Conservation (phyloP, 768 basidiomycete genomes). For the Tubosaeta brunneosetosa region DNA sequence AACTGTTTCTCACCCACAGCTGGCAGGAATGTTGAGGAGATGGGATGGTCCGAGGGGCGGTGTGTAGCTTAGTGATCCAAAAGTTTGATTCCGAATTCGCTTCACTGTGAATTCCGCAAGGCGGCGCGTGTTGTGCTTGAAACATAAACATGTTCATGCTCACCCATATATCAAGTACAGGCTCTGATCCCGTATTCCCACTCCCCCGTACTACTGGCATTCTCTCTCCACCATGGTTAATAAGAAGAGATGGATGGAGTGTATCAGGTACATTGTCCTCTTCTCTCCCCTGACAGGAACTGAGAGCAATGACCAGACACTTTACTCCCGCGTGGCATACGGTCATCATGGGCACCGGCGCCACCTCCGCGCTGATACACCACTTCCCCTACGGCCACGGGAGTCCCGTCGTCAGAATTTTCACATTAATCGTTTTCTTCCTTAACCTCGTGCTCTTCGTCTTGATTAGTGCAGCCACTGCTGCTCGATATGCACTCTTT, state of each 20-base stretch:
- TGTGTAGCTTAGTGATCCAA: background rate
- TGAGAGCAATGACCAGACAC: slow-evolving; percentile 27
- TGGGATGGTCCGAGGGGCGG: background rate
- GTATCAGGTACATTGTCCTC: slow-evolving; percentile 26
- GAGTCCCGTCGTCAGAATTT: slow-evolving; percentile 29
- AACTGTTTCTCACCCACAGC: background rate
- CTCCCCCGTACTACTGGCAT: background rate
- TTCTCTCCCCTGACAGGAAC: background rate
- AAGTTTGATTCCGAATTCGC: background rate
- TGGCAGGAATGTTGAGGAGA: background rate
- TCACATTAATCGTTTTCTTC: slow-evolving; percentile 36
- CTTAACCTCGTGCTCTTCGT: slow-evolving; percentile 40
- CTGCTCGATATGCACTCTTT: slow-evolving; percentile 39
- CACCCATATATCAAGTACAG: background rate
- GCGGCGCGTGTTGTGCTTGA: background rate
- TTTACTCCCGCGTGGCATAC: slow-evolving; percentile 48
- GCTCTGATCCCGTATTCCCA: background rate
- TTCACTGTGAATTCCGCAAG: background rate
- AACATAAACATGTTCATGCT: background rate
- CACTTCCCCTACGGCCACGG: slow-evolving; percentile 40
- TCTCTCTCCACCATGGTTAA: slow-evolving; percentile 3
- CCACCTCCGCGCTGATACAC: slow-evolving; percentile 36
- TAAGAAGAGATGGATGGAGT: slow-evolving; percentile 35
- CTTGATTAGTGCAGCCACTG: slow-evolving; percentile 29
- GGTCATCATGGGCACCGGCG: slow-evolving; percentile 46